Conservation (phyloP, 257 asterid genomes). For the Solanum sitiens region DNA sequence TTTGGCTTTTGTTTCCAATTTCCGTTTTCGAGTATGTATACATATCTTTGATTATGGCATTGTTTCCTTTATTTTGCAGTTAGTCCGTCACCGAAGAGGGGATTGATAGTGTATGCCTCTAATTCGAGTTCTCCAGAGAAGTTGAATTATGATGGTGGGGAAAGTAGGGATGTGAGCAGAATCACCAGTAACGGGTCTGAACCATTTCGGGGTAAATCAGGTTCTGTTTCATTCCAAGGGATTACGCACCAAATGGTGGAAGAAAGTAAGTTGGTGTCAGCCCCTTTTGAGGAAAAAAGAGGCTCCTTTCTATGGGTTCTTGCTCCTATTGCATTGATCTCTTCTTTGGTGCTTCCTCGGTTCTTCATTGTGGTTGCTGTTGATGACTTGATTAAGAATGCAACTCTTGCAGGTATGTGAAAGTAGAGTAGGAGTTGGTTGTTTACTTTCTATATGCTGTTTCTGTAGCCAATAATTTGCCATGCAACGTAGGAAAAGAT, state of each 20-base stretch:
- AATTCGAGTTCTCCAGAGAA: slow-evolving; percentile 5
- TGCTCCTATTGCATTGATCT: slow-evolving; percentile 75
- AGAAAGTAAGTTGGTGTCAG: slow-evolving; percentile 52
- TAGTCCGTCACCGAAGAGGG: slow-evolving; percentile 19
- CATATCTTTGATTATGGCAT: background rate
- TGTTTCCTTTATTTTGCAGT: slow-evolving; percentile 8
- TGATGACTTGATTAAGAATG: slow-evolving; percentile 52
- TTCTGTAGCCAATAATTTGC: background rate
- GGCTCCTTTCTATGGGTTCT: slow-evolving; percentile 71
- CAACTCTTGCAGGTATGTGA: slow-evolving; percentile 47
- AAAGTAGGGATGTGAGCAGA: slow-evolving; percentile 22
- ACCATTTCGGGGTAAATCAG: slow-evolving; percentile 71
- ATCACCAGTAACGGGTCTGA: slow-evolving; percentile 31
- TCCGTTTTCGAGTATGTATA: background rate
- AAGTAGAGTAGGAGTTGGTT: background rate
- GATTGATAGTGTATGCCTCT: slow-evolving; percentile 13
- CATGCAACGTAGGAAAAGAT: background rate
- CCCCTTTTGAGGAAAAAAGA: slow-evolving; percentile 49
- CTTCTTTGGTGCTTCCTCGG: slow-evolving; percentile 55
- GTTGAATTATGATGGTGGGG: slow-evolving; percentile 20
- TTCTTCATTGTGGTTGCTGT: slow-evolving; percentile 41
- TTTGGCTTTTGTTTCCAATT: background rate
- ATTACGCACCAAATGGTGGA: slow-evolving; percentile 68
- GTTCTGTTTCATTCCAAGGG: slow-evolving; percentile 69
- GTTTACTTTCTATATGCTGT: background rate